Percentiles rank a stretch among this genome's conserved stretches.
Evolutionary conservation across 2,329 filamentous ascomycete species (phyloP).

Genomic region (Didymosphaeria variabile): DNA sequence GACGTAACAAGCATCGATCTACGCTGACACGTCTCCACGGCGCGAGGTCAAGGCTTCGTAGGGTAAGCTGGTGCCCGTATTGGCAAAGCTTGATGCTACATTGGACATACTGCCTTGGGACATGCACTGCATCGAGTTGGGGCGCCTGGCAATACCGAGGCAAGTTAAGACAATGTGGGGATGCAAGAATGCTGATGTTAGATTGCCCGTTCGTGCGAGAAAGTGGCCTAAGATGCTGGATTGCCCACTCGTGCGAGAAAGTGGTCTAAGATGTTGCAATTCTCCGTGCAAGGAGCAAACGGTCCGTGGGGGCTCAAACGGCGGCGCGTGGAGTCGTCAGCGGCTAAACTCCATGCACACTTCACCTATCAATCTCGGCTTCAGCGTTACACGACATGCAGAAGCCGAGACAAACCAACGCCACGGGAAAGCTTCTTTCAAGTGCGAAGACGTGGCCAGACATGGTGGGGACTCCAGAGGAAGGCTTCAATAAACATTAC

Average conservation of each 20-base stretch:
- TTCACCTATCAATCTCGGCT: background rate
- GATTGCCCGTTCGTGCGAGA: too few species aligned
- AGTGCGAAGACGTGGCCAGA: too few species aligned
- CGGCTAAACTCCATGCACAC: too few species aligned
- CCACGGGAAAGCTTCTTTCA: too few species aligned
- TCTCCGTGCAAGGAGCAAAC: background rate
- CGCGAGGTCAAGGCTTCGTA: background rate
- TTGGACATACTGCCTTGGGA: background rate
- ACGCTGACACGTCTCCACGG: background rate
- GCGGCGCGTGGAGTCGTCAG: background rate
- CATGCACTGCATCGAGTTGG: background rate
- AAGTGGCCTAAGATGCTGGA: too few species aligned
- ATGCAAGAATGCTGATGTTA: background rate
- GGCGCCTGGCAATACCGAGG: background rate
- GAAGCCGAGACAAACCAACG: background rate
- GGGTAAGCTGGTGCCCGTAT: background rate
- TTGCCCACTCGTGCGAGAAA: too few species aligned
- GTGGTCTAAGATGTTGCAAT: too few species aligned
- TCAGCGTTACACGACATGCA: background rate
- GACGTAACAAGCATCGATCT: background rate
- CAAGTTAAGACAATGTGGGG: background rate
- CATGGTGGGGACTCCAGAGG: background rate
- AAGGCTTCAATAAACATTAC: background rate
- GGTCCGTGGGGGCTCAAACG: background rate
- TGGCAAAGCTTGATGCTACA: conserved; percentile 4